Percentiles rank a stretch among this genome's conserved stretches.
Conservation (phyloP, 305 asterid genomes). For the Rubia peregrina region DNA sequence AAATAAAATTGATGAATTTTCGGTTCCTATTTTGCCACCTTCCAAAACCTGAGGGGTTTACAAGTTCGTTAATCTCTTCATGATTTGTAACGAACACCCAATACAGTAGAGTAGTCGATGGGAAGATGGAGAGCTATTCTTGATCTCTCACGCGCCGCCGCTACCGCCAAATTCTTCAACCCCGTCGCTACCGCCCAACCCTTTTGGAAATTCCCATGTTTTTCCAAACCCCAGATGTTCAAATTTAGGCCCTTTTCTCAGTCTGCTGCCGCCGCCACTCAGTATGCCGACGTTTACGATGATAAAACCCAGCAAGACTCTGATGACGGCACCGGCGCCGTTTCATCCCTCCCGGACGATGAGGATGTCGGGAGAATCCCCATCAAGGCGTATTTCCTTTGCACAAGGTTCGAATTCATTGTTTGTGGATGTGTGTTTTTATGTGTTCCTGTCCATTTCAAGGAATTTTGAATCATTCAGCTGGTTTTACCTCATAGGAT, state of each 20-base stretch:
- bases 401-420: conserved; percentile 54
- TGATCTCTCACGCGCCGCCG: conserved; percentile 36
- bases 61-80: not conserved
- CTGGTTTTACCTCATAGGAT: not conserved
- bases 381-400: conserved; percentile 68
- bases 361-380: conserved; percentile 61
- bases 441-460: not conserved
- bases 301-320: conserved; percentile 27
- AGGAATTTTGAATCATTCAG: not conserved
- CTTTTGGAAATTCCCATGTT: conserved; percentile 19
- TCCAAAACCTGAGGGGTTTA: not conserved
- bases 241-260: conserved; percentile 63
- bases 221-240: conserved; percentile 26
- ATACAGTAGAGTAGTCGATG: conserved; percentile 45
- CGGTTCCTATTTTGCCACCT: not conserved
- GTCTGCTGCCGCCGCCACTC: conserved; percentile 28
- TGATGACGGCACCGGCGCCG: conserved; percentile 18
- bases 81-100: not conserved
- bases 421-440: not conserved
- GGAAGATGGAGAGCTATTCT: conserved; percentile 80
- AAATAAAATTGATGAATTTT: not conserved
- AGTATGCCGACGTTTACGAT: conserved; percentile 47
- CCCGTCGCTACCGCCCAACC: conserved; percentile 28
- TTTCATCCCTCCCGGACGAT: conserved; percentile 20
- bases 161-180: conserved; percentile 31